phyloP scores from a whole-genome alignment of 148 eudicot species.

The Rhododendron vialii region DNA sequence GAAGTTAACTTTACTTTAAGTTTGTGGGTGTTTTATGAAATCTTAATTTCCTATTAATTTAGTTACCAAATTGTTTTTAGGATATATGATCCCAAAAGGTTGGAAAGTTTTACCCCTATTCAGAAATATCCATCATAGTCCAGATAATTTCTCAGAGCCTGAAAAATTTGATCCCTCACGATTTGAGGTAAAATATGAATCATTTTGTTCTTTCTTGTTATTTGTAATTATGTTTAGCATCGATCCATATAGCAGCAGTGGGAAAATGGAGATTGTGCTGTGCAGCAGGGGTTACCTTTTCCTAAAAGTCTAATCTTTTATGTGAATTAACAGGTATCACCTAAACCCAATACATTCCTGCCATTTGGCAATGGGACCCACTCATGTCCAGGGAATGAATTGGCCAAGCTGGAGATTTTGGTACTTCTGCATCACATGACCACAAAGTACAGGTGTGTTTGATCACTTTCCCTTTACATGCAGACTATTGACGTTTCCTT shows the following conservation, averaged over 20 bases:
- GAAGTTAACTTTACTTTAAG: too few relatives aligned
- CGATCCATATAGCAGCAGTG: too few relatives aligned
- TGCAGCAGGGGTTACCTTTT: too few relatives aligned
- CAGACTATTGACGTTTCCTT: not conserved
- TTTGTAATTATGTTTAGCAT: too few relatives aligned
- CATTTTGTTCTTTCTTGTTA: too few relatives aligned
- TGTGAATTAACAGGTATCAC: constrained; percentile 44
- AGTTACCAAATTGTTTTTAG: constrained; percentile 23
- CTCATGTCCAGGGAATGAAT: constrained; percentile 73
- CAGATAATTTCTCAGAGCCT: constrained; percentile 54
- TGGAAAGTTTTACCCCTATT: constrained; percentile 77
- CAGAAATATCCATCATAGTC: constrained; percentile 70
- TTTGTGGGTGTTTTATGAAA: too few relatives aligned
- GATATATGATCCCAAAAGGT: constrained; percentile 68
- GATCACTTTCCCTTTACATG: not conserved
- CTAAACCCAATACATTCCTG: constrained; percentile 64
- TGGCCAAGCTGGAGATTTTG: constrained; percentile 64
- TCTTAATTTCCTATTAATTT: too few relatives aligned
- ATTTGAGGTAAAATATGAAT: constrained; percentile 52
- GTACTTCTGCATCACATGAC: constrained; percentile 61
- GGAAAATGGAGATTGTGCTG: too few relatives aligned
- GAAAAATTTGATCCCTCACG: constrained; percentile 74
- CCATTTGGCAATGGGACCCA: constrained; percentile 81
- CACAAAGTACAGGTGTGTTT: constrained; percentile 60
- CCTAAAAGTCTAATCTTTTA: not conserved